Evolutionary conservation across 2,329 filamentous ascomycete genomes (phyloP), one percentile per base, ranked within the genome.

Genomic region (Fusarium sp.): DNA sequence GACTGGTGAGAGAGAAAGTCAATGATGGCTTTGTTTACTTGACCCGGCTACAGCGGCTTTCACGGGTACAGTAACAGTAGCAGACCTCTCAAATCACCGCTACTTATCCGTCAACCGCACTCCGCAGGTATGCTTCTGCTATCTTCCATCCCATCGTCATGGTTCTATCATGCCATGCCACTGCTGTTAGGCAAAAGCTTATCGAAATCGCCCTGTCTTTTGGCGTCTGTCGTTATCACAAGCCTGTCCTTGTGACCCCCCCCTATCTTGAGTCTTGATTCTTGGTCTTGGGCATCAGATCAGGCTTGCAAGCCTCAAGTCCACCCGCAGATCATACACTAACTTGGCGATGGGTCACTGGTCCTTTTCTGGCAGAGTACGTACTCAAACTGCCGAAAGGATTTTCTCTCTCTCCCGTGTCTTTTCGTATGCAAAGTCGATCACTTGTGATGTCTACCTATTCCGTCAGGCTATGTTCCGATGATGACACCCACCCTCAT

Each of bases 311-410:
- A 56, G 38, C 33, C 41, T n/a, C 30, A 15, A 24, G n/a, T 16
- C 38, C 38, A 33, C 33, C 31, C 30, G 47, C 63, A 68, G 63
- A 68, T 68, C 65, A 55, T 16, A 16, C 33, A 51, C 47, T 33
- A 55, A 10, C 35, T 33, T 60, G 38, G 57, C 16, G 33, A 18
- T 16, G 18, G 33, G 33, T 35, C 33, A 35, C 33, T 35, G 33
- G 33, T 15, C 33, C 18, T 35, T 35, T 15, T 35, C 33, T 8
- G 33, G 16, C 15, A 35, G 12, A 42, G 30, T 67, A 68, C 65
- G 58, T 61, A 54, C 50, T 6, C 57, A 69, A 69, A 69, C 66
- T 69, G 65, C 65, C 65, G 65, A 68, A 30, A 35, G 20, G 50
- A 54, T 38, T 54, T 38, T 10, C 31, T 36, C 31, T 51, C 7